Percentiles rank a stretch among this genome's conserved stretches.
Conservation (phyloP, 2,329 filamentous ascomycete species). For the Curvularia verruculosa region DNA sequence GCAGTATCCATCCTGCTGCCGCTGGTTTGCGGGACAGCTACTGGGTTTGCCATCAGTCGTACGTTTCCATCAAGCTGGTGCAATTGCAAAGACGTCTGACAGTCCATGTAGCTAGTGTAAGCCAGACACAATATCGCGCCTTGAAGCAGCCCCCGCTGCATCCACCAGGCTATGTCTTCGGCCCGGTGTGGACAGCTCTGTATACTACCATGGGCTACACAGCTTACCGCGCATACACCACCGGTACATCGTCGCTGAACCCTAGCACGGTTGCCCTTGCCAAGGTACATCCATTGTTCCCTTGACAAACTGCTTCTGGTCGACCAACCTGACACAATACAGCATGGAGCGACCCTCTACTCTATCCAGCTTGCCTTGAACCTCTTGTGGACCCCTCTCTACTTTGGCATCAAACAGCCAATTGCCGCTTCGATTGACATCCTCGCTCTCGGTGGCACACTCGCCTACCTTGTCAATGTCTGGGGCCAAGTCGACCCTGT, state of each 20-base stretch:
- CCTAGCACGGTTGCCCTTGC: slow-evolving; percentile 61
- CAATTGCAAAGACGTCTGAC: slow-evolving; percentile 4
- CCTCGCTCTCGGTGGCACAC: slow-evolving; percentile 71
- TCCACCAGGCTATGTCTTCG: slow-evolving; percentile 64
- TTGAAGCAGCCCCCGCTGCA: slow-evolving; percentile 69
- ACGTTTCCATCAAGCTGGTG: slow-evolving; percentile 39
- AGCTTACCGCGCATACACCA: slow-evolving; percentile 75
- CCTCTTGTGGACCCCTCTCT: slow-evolving; percentile 88
- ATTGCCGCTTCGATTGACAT: slow-evolving; percentile 78
- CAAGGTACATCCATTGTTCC: slow-evolving; percentile 49
- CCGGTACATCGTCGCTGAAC: slow-evolving; percentile 63
- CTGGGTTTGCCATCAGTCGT: slow-evolving; percentile 74
- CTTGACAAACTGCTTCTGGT: not conserved
- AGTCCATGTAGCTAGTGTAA: slow-evolving; percentile 17
- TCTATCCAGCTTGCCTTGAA: slow-evolving; percentile 85
- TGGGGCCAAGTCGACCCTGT: slow-evolving; percentile 77
- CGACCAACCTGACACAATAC: slow-evolving; percentile 7
- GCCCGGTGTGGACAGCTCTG: slow-evolving; percentile 64
- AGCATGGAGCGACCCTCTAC: slow-evolving; percentile 77
- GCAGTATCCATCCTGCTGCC: slow-evolving; percentile 78
- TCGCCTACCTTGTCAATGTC: slow-evolving; percentile 72
- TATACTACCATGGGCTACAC: slow-evolving; percentile 84
- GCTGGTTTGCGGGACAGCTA: slow-evolving; percentile 71
- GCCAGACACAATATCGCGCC: slow-evolving; percentile 66
- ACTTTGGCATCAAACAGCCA: slow-evolving; percentile 79